Base-by-base conservation (phyloP, 768 basidiomycete genomes). In the Mycena sanguinolenta region DNA sequence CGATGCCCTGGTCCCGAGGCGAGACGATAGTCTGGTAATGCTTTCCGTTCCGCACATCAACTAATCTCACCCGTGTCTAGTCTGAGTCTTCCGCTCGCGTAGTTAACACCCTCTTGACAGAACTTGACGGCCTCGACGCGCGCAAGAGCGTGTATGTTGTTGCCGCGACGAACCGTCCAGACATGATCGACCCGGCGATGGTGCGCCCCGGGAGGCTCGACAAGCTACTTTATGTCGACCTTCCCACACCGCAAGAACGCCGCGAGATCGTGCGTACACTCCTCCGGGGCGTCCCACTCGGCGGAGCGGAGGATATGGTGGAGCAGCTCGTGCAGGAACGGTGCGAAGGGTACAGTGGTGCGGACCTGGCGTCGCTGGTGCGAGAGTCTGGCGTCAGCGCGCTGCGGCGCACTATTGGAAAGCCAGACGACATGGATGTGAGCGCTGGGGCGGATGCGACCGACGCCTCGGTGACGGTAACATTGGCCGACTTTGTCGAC, bases 131-230 rank as follows among this genome's bases (percentile, higher is more conserved):
- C 0, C 91, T 98, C 28, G 95, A 96, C 69, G 84, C 90, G 2
- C 90, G 95, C 38, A 95, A 94, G 80, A 87, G 88, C 46, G 95
- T 98, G 67, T 97, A 96, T 75, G 96, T 98, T 50, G 95, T 98
- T 67, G 96, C 93, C 0, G 97, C 97, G 10, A 98, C 96, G 34
- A 98, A 97, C 80, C 86, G 96, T 16, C 96, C 96, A 1, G 96
- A 98, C 82, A 97, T 97, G 91, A 96, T 98, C 69, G 96, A 98
- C 77, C 97, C 96, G 0, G 96, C 97, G 9, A 97, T 97, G 96
- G 95, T 95, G 62, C 93, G 96, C n/a, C 97, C 97, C 0, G 96
- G 97, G 0, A 89, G 97, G 13, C 87, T 98, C 14, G 97, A 98
- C 83, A 98, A 98, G 79, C 87, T 97, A 7, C 86, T 98, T 50